Percentiles rank a stretch among this genome's conserved stretches.
Conservation (phyloP, 805 yeast species). For the Schizosaccharomyces lindneri region DNA sequence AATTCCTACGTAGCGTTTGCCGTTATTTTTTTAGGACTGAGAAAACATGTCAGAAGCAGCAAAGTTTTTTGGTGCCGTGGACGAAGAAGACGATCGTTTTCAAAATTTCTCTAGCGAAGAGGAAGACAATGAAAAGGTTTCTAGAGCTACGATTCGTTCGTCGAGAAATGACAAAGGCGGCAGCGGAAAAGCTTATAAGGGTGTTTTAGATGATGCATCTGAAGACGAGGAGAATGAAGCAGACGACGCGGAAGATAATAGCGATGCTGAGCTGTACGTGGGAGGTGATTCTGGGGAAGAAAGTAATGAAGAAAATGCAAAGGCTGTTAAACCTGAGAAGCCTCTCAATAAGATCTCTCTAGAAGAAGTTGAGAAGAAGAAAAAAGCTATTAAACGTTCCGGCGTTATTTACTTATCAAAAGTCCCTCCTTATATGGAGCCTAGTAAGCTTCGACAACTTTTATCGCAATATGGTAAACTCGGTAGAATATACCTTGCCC, state of each 20-base stretch:
- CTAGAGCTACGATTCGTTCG: background rate
- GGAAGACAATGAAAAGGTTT: background rate
- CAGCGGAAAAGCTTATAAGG: background rate
- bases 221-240: background rate
- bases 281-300: background rate
- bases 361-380: constrained; percentile 15
- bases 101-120: background rate
- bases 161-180: background rate
- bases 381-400: constrained; percentile 32
- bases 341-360: constrained; percentile 7
- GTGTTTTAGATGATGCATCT: background rate
- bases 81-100: background rate
- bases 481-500: constrained; percentile 68
- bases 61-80: background rate
- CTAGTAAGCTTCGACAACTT: constrained; percentile 64
- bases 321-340: background rate
- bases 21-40: too few species aligned
- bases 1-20: too few species aligned
- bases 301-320: background rate
- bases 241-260: background rate
- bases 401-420: constrained; percentile 85
- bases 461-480: constrained; percentile 61
- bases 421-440: constrained; percentile 94
- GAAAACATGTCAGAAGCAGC: background rate
- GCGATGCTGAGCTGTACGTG: background rate